Base-by-base conservation (phyloP, 1,284 basidiomycete species). In the Hymenochaete sp. region DNA sequence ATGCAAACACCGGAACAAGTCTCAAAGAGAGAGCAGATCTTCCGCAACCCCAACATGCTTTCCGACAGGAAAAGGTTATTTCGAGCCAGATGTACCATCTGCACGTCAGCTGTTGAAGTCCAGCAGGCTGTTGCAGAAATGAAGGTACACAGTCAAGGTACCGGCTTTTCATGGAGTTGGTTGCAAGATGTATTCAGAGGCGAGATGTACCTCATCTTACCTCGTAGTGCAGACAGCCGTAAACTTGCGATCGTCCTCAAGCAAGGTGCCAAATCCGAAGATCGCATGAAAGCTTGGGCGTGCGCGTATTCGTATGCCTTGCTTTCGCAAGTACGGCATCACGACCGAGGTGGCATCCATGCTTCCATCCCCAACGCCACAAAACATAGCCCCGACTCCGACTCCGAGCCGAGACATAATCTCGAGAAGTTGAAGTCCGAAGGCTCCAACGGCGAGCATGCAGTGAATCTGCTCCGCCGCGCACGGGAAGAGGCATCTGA, bases 261-360 rank as follows among this genome's bases (percentile, higher is more conserved):
- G 50, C 67, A 72, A 19, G 67, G 67, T 3, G 71, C 75, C 44
- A 53, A 52, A 11, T 53, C 66, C 3, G 47, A 56, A 19, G 76
- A 79, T 56, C 70, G 73, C 42, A 63, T 79, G 40, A 71, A 71
- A 48, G 77, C 72, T 14, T 81, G 79, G 78, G 73, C 71, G 1
- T 52, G 55, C 29, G 13, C 24, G 39, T 19, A 42, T 11, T 18
- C 10, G 11, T n/a, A n/a, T n/a, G n/a, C n/a, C n/a, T n/a, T n/a
- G n/a, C n/a, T n/a, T n/a, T n/a, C n/a, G n/a, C n/a, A n/a, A n/a
- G n/a, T n/a, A n/a, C 21, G 16, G 31, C 10, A 16, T 7, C 7
- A 18, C 4, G 44, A n/a, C 29, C 25, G 29, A 4, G 18, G 13
- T 5, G 25, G n/a, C 16, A 18, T 29, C 14, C 36, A 22, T 38